Evolutionary conservation across 441 rosid species (phyloP), one percentile per base, ranked within the genome.

Genomic region (Flueggea neowawraea): DNA sequence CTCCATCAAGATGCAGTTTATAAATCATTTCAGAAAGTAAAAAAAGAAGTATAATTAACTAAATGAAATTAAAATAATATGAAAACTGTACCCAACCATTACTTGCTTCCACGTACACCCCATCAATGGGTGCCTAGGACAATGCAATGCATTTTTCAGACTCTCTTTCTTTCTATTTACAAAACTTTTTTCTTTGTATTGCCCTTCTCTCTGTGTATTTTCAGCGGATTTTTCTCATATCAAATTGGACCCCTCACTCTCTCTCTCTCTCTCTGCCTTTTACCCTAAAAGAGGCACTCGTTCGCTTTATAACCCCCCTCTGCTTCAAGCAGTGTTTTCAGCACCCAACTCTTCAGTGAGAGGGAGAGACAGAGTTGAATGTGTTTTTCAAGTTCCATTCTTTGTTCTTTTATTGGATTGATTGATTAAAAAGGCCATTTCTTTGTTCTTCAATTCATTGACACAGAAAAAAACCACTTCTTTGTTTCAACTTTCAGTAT

Each of bases 281-380:
- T 71, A 53, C 80, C 87, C 81, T 75, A 69, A 74, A 77, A 66
- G 79, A 45, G 75, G 68, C 74, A n/a, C 66, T 66, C 78, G 49
- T 72, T 73, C 64, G 61, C 85, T 75, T 76, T 79, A 55, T 73
- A 79, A 71, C 66, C 71, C 68, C 68, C 45, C 45, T 3, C 81
- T 66, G 79, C 66, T 62, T 8, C 11, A 47, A 52, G 65, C 79
- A 64, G 82, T 73, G 78, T 57, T 72, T 76, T 73, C 78, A 73
- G 73, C 73, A 65, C 66, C 68, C 70, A 71, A 58, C 72, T 50
- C 61, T 52, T 65, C 28, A 22, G 28, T 0, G 28, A 22, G 28
- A 2, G 28, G 28, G 28, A 22, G 28, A 22, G 28, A 22, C 76
- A 60, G 66, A 45, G 57, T 3, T 9, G 22, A 39, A 47, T 52